A percentile compares a stretch with the other conserved stretches of the same genome.
These are phyloP conservation scores for Xylaria sp. DNA, from an alignment of 2,329 filamentous ascomycete genomes.

Conservation along the genomic window DNA sequence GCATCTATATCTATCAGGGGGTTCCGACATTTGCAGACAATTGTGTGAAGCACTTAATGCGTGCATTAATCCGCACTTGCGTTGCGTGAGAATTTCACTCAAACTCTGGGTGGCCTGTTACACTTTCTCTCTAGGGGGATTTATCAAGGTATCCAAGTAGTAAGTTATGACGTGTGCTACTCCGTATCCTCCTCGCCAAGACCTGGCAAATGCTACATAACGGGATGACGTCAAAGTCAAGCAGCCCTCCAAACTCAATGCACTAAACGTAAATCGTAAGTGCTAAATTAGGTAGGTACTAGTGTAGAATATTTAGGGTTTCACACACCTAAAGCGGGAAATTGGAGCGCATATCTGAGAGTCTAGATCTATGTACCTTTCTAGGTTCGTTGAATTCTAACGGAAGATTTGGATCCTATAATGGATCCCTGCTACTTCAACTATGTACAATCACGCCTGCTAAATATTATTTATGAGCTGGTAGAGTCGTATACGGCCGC, in stretches of 20 bases:
- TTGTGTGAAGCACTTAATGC: too few relatives aligned
- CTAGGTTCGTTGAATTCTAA: not conserved
- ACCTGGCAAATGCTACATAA: not conserved
- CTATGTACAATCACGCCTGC: too few relatives aligned
- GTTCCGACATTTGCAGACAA: not conserved
- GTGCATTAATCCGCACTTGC: not conserved
- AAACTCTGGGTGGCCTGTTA: not conserved
- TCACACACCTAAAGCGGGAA: not conserved
- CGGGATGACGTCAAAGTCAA: conserved; percentile 30
- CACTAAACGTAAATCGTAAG: not conserved
- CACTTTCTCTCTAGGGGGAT: not conserved
- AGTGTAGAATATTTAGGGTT: not conserved
- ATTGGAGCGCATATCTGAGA: not conserved
- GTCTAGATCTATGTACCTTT: not conserved
- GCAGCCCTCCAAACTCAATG: not conserved
- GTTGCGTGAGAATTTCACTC: not conserved
- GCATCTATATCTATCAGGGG: not conserved
- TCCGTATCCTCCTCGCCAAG: conserved; percentile 2
- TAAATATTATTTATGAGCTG: not conserved
- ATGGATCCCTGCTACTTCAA: not conserved
- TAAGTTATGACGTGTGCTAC: conserved; percentile 20
- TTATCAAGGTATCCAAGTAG: not conserved
- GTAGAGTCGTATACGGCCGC: not conserved
- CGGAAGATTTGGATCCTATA: not conserved
- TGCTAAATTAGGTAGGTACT: not conserved